A percentile compares a stretch with the other conserved stretches of the same genome.
phyloP scores from a whole-genome alignment of 495 filamentous ascomycete genomes.

The Glonium stellatum region DNA sequence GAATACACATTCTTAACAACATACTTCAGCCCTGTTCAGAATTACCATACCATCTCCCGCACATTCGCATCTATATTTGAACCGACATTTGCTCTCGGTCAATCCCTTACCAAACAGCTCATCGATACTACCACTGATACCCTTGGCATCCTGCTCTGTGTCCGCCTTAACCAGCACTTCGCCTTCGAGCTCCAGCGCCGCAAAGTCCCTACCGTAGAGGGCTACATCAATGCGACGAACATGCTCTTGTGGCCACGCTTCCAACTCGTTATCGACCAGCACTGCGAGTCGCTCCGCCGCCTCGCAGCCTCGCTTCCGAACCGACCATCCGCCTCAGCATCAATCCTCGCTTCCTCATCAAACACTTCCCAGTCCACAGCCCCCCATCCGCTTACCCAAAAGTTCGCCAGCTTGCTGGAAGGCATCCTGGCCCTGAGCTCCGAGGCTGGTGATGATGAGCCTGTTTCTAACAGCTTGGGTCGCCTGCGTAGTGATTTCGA shows the following conservation, averaged over 20 bases:
- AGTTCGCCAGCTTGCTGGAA: conserved; percentile 83
- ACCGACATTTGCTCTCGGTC: conserved; percentile 74
- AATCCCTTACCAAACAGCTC: conserved; percentile 66
- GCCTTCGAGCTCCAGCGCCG: conserved; percentile 89
- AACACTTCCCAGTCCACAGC: conserved; percentile 67
- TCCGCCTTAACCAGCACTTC: conserved; percentile 87
- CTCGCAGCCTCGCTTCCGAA: conserved; percentile 46
- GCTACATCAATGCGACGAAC: conserved; percentile 86
- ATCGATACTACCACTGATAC: conserved; percentile 71
- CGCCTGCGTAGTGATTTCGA: conserved; percentile 74
- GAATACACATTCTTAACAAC: conserved; percentile 90
- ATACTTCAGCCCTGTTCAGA: conserved; percentile 65
- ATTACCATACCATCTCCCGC: conserved; percentile 52
- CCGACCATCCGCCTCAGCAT: conserved; percentile 46
- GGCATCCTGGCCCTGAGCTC: conserved; percentile 73
- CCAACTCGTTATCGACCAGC: conserved; percentile 87
- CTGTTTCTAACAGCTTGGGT: conserved; percentile 69
- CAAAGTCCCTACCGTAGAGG: conserved; percentile 79
- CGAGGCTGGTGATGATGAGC: conserved; percentile 89
- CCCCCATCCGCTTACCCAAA: conserved; percentile 83
- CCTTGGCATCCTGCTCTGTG: conserved; percentile 77
- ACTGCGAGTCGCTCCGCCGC: conserved; percentile 73
- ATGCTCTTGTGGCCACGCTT: conserved; percentile 97
- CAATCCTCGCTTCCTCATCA: conserved; percentile 52
- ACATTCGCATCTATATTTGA: conserved; percentile 77